phyloP scores from a whole-genome alignment of 768 basidiomycete species.

The Suillus decipiens region DNA sequence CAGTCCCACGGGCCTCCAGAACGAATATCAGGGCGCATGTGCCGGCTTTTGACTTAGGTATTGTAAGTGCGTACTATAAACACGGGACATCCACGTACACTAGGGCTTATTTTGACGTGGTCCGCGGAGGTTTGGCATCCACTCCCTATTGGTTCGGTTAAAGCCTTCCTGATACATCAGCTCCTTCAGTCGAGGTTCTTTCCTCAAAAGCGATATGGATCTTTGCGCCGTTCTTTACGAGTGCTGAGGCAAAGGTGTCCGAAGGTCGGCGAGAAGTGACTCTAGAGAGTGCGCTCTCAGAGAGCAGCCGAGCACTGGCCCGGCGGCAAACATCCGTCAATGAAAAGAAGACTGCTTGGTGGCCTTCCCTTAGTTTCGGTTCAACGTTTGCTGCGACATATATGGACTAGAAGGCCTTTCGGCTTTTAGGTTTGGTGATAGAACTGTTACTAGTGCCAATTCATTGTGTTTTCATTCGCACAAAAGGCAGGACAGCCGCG shows the following conservation, averaged over 20 bases:
- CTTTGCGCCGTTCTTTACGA: constrained; percentile 82
- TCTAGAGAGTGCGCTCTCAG: background rate
- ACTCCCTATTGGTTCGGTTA: constrained; percentile 38
- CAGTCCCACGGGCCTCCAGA: constrained; percentile 62
- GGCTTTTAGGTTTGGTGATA: background rate
- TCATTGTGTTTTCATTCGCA: background rate
- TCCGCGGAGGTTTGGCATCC: constrained; percentile 57
- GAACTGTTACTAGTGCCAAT: background rate
- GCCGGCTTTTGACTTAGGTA: constrained; percentile 66
- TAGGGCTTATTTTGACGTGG: constrained; percentile 76
- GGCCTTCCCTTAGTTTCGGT: background rate
- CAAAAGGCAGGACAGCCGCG: background rate
- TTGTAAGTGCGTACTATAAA: background rate
- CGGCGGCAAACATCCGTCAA: background rate
- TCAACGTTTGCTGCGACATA: background rate
- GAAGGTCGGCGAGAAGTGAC: background rate
- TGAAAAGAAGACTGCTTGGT: background rate
- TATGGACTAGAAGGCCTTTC: background rate
- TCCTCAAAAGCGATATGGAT: constrained; percentile 87
- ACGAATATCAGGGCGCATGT: constrained; percentile 70
- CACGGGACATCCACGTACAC: constrained; percentile 46
- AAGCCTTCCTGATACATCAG: constrained; percentile 36
- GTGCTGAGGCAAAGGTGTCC: constrained; percentile 67
- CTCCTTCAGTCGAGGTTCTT: constrained; percentile 78
- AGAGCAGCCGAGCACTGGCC: background rate